Conservation (phyloP, 1,284 basidiomycete species). For the Phaffia rhodozyma region DNA sequence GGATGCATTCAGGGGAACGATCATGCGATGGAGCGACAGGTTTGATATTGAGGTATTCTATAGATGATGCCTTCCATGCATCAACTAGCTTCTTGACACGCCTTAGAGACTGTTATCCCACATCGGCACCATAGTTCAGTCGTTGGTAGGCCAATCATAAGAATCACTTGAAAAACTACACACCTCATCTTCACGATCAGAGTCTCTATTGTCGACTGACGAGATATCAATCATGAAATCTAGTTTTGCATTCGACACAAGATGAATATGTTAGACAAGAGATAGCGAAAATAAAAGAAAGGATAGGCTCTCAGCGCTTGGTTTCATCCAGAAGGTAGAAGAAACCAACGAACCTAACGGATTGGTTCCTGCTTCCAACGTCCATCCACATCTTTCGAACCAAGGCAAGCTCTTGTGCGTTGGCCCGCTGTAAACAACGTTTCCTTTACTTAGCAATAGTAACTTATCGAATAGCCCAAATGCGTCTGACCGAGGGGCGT, state of each 20-base stretch:
- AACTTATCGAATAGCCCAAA: constrained; percentile 41
- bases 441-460: constrained; percentile 39
- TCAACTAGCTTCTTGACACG: constrained; percentile 27
- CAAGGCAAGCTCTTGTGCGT: constrained; percentile 34
- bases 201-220: constrained; percentile 38
- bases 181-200: constrained; percentile 33
- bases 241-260: constrained; percentile 16
- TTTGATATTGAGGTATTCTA: too few relatives aligned
- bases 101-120: constrained; percentile 19
- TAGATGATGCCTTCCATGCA: constrained; percentile 24
- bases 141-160: too few relatives aligned
- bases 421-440: constrained; percentile 40
- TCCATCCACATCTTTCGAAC: constrained; percentile 35
- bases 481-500: constrained; percentile 45
- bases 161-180: neutral
- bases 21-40: too few relatives aligned
- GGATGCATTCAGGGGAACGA: too few relatives aligned
- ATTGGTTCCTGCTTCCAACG: constrained; percentile 31
- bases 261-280: neutral
- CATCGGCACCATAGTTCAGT: too few relatives aligned
- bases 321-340: constrained; percentile 6
- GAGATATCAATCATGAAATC: constrained; percentile 44
- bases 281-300: neutral
- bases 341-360: constrained; percentile 26
- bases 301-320: neutral